Evolutionary conservation across 768 basidiomycete genomes (phyloP), one percentile per base, ranked within the genome.

Genomic region (Asterophora lycoperdoides): DNA sequence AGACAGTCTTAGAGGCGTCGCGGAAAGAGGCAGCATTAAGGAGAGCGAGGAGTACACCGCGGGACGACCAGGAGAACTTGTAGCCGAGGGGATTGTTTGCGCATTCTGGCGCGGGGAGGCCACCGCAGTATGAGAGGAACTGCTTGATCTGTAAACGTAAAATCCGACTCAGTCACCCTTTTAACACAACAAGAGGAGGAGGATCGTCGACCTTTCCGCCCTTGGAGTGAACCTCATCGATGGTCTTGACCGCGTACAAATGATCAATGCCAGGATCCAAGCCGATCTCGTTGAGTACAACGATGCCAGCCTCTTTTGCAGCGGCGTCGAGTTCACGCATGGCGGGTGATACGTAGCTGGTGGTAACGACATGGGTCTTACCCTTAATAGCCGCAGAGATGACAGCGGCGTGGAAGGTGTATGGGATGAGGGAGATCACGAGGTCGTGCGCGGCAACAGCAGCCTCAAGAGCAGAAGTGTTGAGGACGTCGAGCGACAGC

Each of bases 61-160:
- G 87, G 7, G 93, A 89, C 6, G 93, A 95, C 96, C 96, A 98
- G 32, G 93, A 96, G 74, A 99, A 97, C 68, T 97, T 97, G 83
- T 97, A 99, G 9, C 95, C 95, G 48, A 98, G 85, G 2, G 96
- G 93, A 73, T 98, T 99, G 61, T 84, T 83, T 4, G 92, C 81
- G 62, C 86, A 86, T 59, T 91, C 86, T 6, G 93, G 90, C 0
- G 93, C 91, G 41, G 94, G 93, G 41, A 97, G 86, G 50, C 95
- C 95, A 63, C 94, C 93, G 56, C 95, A 98, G 79, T 92, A 96
- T 0, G 90, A 93, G 47, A 87, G 70, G 80, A 98, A 98, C 56
- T 88, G 73, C 63, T 89, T 93, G 69, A 95, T 75, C 89, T 91
- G 53, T 5, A 41, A 5, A 23, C 29, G 28, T 3, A 23, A 10